Evolutionary conservation across 83 land plant species (phyloP).

Genomic region (Isoetes engelmannii): DNA sequence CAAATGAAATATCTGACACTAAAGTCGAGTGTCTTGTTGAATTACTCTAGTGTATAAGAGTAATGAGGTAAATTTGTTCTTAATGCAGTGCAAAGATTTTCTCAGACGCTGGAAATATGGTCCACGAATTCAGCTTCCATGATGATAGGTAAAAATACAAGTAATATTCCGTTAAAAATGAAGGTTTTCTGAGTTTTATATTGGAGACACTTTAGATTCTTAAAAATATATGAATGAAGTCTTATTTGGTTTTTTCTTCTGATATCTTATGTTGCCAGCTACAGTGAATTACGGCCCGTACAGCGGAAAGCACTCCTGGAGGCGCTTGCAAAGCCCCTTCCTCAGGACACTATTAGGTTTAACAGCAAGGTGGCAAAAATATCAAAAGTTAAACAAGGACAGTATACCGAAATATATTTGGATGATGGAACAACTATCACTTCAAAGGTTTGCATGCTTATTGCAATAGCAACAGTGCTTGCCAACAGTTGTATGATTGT

Average conservation of each 20-base stretch:
- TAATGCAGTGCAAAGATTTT: background rate
- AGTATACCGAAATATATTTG: background rate
- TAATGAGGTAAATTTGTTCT: background rate
- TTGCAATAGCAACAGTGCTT: constrained; percentile 6
- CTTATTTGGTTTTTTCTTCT: background rate
- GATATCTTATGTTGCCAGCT: constrained; percentile 13
- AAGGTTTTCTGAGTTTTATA: background rate
- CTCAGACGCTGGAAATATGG: background rate
- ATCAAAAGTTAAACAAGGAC: background rate
- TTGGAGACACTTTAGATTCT: background rate
- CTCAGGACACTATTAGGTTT: constrained; percentile 37
- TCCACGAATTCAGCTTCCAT: constrained; percentile 4
- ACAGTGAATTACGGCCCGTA: constrained; percentile 67
- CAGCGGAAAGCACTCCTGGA: constrained; percentile 59
- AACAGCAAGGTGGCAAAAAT: background rate
- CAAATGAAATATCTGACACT: no score
- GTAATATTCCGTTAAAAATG: background rate
- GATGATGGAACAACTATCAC: constrained; percentile 8
- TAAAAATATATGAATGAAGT: background rate
- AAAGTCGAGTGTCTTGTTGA: background rate
- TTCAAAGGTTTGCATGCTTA: constrained; percentile 1
- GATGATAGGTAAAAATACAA: background rate
- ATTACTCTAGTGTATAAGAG: background rate
- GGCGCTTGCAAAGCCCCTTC: constrained; percentile 49
- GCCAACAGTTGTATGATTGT: background rate